Base-by-base conservation (phyloP, 495 filamentous ascomycete species). In the Saxophila tyrrhenica region DNA sequence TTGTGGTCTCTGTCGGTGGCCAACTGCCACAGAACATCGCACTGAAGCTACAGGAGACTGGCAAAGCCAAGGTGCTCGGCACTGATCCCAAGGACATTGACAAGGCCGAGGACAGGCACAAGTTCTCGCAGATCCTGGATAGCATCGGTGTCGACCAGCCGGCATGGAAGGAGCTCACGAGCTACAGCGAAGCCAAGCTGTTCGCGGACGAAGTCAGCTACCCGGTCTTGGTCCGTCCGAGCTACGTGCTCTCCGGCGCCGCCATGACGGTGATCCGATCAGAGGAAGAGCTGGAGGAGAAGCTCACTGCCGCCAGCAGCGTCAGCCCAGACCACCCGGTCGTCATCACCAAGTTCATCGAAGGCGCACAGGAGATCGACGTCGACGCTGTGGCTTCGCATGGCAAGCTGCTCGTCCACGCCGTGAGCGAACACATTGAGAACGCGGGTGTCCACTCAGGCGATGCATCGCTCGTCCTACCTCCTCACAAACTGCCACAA, bases 1-100 rank as follows among this genome's bases (percentile, higher is more conserved):
- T 97, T 32, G 89, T 96, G 25, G 92, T 97, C 15, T 94, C 87
- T 53, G 90, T 96, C 53, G 91, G 91, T 62, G 92, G 91, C 41
- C 91, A 97, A 73, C 78, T 97, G 54, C 92, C 91, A 2, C 91
- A 97, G 73, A 95, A 96, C 70, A 96, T 96, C 65, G 91, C 91
- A 19, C 83, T 97, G 50, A 85, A 85, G 61, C 78, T 97, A n/a
- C 91, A 96, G 72, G 86, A 97, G 64, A 83, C 78, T 32, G 90
- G 90, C 49, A 81, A 82, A 58, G 92, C 91, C 46, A 87, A 87
- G 60, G 78, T 97, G 52, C 81, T 97, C 32, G 91, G 91, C 41
- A 97, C 91, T 1, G 78, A 96, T 62, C 91, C 91, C 16, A 74
- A 82, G 64, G 89, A 97, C 67, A 97, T 97, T 61, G 91, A 97